Conservation (phyloP, 768 basidiomycete genomes). For the Tulasnella sp. region DNA sequence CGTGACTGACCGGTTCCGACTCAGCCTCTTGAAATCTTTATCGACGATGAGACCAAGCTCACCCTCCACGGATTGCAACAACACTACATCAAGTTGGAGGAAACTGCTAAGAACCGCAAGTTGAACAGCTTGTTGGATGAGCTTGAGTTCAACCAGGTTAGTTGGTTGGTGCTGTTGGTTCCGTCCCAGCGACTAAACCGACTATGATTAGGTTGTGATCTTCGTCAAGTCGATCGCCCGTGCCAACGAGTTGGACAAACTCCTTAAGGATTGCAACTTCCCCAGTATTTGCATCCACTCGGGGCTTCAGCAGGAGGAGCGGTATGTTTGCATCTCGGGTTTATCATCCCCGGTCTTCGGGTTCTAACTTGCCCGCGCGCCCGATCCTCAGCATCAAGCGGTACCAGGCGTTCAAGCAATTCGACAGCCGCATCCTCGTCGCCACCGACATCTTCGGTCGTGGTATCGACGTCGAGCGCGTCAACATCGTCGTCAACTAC, state of each 20-base stretch:
- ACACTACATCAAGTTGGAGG: conserved; percentile 96
- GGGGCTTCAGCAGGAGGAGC: conserved; percentile 89
- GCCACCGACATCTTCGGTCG: conserved; percentile 99
- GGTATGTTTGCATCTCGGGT: conserved; percentile 50
- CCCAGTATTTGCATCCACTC: conserved; percentile 98
- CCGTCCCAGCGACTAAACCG: background rate
- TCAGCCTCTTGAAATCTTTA: conserved; percentile 97
- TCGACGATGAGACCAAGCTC: conserved; percentile 98
- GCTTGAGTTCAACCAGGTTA: conserved; percentile 97
- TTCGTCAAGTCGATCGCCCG: conserved; percentile 98
- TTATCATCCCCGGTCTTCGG: background rate
- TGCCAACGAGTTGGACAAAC: conserved; percentile 92
- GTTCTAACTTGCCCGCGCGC: conserved; percentile 25
- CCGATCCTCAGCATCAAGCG: conserved; percentile 67
- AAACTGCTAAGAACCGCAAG: conserved; percentile 93
- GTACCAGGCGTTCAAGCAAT: conserved; percentile 97
- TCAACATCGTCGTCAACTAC: conserved; percentile 99
- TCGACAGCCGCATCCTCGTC: conserved; percentile 98
- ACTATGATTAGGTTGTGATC: conserved; percentile 82
- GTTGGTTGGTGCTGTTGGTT: too few relatives aligned
- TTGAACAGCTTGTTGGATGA: conserved; percentile 92
- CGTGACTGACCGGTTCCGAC: conserved; percentile 25
- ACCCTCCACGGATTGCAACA: conserved; percentile 98
- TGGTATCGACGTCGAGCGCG: conserved; percentile 98
- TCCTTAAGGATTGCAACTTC: conserved; percentile 96